Evolutionary conservation across 495 filamentous ascomycete genomes (phyloP).

Genomic region (Penicillium parvum): DNA sequence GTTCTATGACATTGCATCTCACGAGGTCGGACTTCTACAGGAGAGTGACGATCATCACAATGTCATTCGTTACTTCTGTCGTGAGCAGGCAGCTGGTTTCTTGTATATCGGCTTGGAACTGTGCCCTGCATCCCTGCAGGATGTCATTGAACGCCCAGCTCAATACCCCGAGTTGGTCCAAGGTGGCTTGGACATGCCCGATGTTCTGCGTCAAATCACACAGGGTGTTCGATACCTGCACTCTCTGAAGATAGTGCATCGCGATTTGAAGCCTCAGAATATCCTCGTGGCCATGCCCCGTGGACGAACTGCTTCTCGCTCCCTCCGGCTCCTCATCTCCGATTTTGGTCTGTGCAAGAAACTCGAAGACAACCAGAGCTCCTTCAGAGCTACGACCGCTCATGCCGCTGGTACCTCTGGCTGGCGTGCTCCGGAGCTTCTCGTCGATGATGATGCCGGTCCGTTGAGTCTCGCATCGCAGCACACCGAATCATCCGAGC

Average conservation of each 20-base stretch:
- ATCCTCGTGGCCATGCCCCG: slow-evolving; percentile 69
- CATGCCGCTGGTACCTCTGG: slow-evolving; percentile 91
- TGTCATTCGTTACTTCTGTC: slow-evolving; percentile 92
- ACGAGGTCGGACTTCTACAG: slow-evolving; percentile 83
- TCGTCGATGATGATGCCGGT: slow-evolving; percentile 67
- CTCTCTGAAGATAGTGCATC: slow-evolving; percentile 88
- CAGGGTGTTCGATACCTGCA: slow-evolving; percentile 85
- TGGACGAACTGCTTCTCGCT: slow-evolving; percentile 28
- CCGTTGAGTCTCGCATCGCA: slow-evolving; percentile 33
- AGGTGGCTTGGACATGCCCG: slow-evolving; percentile 50
- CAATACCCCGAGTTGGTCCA: slow-evolving; percentile 56
- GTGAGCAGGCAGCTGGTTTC: slow-evolving; percentile 83
- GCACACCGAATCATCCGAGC: slow-evolving; percentile 52
- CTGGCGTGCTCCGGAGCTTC: slow-evolving; percentile 92
- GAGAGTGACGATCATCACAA: slow-evolving; percentile 95
- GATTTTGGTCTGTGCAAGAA: slow-evolving; percentile 99
- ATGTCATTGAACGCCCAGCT: slow-evolving; percentile 70
- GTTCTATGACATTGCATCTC: slow-evolving; percentile 91
- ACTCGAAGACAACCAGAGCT: slow-evolving; percentile 91
- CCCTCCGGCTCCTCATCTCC: slow-evolving; percentile 79
- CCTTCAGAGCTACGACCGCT: slow-evolving; percentile 88
- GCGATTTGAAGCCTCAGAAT: slow-evolving; percentile 96
- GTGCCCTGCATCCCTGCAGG: slow-evolving; percentile 89
- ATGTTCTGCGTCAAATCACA: slow-evolving; percentile 79
- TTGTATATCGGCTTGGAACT: slow-evolving; percentile 94